These are phyloP conservation scores for Teunomyces atbi DNA, from an alignment of 805 yeast species.

Conservation along the genomic window DNA sequence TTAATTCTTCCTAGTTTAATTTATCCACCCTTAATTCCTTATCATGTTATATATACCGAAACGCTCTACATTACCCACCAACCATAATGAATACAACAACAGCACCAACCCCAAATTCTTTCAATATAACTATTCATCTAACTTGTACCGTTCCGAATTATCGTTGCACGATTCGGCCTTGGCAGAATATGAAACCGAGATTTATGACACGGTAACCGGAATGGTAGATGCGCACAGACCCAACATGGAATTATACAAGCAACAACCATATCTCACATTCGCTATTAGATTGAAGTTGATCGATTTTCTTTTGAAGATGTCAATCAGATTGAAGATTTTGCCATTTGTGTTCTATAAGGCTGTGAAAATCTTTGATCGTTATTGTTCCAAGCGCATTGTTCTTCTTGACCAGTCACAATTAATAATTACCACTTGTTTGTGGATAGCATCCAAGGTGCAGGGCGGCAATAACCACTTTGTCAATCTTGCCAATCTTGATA, in stretches of 20 bases:
- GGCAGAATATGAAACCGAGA: slow-evolving; percentile 53
- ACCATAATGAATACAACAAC: background rate
- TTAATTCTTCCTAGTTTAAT: slow-evolving; percentile 1
- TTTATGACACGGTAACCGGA: slow-evolving; percentile 39
- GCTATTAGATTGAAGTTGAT: slow-evolving; percentile 70
- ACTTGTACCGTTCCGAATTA: slow-evolving; percentile 50
- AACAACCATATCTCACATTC: slow-evolving; percentile 85
- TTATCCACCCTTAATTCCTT: background rate
- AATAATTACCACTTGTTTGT: slow-evolving; percentile 86
- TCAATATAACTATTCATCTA: slow-evolving; percentile 51
- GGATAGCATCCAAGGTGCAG: slow-evolving; percentile 87
- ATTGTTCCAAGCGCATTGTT: slow-evolving; percentile 84
- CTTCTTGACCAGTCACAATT: slow-evolving; percentile 84
- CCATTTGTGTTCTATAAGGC: slow-evolving; percentile 68
- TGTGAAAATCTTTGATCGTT: slow-evolving; percentile 80
- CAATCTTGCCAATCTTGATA: slow-evolving; percentile 34
- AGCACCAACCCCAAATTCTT: slow-evolving; percentile 15
- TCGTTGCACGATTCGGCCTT: slow-evolving; percentile 44
- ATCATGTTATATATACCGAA: background rate
- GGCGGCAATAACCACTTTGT: slow-evolving; percentile 72
- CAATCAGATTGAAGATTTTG: slow-evolving; percentile 61
- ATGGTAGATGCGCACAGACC: slow-evolving; percentile 43
- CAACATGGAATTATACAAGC: slow-evolving; percentile 56
- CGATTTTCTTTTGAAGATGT: slow-evolving; percentile 75
- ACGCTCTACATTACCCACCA: background rate